Percentiles rank a stretch among this genome's conserved stretches.
phyloP scores from a whole-genome alignment of 2,329 filamentous ascomycete species.

The Pyrenochaeta sp. region DNA sequence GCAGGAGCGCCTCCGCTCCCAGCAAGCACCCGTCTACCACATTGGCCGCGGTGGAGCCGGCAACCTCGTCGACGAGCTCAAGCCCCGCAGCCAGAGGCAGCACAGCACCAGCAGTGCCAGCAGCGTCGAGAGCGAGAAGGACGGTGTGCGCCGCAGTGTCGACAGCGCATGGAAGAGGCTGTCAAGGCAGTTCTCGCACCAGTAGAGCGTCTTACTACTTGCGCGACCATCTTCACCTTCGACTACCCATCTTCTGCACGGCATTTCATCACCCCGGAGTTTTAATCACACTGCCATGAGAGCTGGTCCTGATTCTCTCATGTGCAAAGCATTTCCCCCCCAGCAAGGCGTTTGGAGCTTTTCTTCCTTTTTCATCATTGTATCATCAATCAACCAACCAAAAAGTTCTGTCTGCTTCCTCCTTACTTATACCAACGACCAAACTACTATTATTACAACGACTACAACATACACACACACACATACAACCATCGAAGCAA shows the following conservation, averaged over 20 bases:
- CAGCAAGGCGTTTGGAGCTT: constrained; percentile 13
- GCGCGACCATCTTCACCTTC: too few species aligned
- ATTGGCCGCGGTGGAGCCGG: constrained; percentile 68
- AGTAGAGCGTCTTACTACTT: constrained; percentile 16
- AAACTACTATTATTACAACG: neutral
- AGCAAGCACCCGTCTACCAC: constrained; percentile 68
- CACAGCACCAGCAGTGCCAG: constrained; percentile 35
- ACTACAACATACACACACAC: neutral
- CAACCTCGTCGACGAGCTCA: constrained; percentile 57
- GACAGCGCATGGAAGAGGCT: constrained; percentile 48
- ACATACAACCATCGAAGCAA: constrained; percentile 47
- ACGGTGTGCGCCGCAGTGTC: constrained; percentile 41
- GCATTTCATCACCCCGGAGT: constrained; percentile 10
- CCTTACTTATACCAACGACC: constrained; percentile 2
- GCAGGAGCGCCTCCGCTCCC: constrained; percentile 61
- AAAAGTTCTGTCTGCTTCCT: constrained; percentile 26
- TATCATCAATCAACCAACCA: constrained; percentile 11
- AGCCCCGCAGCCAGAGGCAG: constrained; percentile 34
- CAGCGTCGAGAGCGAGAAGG: constrained; percentile 36
- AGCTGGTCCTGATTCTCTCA: constrained; percentile 52
- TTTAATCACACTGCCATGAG: constrained; percentile 23
- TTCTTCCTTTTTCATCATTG: neutral
- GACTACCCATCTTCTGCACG: too few species aligned
- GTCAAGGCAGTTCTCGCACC: constrained; percentile 42
- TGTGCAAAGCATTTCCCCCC: constrained; percentile 14